A percentile compares a stretch with the other conserved stretches of the same genome.
phyloP scores from a whole-genome alignment of 345 rosid species.

The Toxicodendron radicans region DNA sequence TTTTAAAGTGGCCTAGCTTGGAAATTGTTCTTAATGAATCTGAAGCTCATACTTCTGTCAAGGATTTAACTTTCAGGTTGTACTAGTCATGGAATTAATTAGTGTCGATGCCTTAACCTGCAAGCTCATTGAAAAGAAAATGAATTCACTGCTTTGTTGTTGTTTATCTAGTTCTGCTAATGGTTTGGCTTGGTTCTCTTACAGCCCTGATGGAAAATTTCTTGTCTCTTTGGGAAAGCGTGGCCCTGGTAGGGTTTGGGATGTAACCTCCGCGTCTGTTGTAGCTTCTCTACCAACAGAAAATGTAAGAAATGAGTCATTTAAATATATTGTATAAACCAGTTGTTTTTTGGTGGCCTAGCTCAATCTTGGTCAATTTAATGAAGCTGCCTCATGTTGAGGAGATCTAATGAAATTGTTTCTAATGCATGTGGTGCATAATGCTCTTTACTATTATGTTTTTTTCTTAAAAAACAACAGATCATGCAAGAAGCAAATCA shows the following conservation, averaged over 20 bases:
- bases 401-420: background rate
- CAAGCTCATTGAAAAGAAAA: background rate
- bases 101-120: slow-evolving; percentile 12
- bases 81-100: slow-evolving; percentile 4
- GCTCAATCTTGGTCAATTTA: background rate
- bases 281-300: slow-evolving; percentile 64
- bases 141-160: background rate
- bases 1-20: slow-evolving; percentile 95
- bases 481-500: background rate
- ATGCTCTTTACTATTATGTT: background rate
- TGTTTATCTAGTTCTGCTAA: slow-evolving; percentile 21
- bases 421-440: background rate
- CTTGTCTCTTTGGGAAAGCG: slow-evolving; percentile 72
- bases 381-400: background rate
- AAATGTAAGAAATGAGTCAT: slow-evolving; percentile 45
- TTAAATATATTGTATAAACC: background rate
- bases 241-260: slow-evolving; percentile 90
- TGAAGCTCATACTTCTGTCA: slow-evolving; percentile 63
- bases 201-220: slow-evolving; percentile 81
- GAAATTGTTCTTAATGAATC: slow-evolving; percentile 56
- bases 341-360: slow-evolving; percentile 9
- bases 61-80: slow-evolving; percentile 84
- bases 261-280: slow-evolving; percentile 51
- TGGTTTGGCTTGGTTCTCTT: slow-evolving; percentile 23
- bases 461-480: background rate